These are phyloP conservation scores for Rhytidhysteron rufulum DNA, from an alignment of 2,329 filamentous ascomycete genomes.

Conservation along the genomic window DNA sequence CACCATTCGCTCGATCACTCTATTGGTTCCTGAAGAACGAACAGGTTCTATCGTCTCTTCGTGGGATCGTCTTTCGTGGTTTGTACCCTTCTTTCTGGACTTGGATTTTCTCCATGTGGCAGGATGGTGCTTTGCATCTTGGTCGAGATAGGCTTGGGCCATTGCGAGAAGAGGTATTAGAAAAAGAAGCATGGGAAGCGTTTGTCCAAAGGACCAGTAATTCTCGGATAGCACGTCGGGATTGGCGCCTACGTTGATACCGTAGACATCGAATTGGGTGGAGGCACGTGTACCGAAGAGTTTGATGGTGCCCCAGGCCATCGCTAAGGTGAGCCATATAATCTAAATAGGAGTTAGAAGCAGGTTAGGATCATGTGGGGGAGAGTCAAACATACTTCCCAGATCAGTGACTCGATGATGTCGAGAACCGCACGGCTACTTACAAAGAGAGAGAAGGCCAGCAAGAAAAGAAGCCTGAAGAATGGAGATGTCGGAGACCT, in stretches of 20 bases:
- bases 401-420: slow-evolving; percentile 17
- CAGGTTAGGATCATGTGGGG: not conserved
- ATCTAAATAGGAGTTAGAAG: slow-evolving; percentile 11
- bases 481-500: not conserved
- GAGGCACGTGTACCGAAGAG: slow-evolving; percentile 15
- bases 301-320: slow-evolving; percentile 24
- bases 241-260: slow-evolving; percentile 9
- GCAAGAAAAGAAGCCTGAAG: slow-evolving; percentile 4
- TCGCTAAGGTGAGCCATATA: slow-evolving; percentile 20
- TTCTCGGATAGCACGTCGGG: slow-evolving; percentile 14
- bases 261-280: slow-evolving; percentile 8
- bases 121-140: not conserved
- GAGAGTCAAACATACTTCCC: not conserved
- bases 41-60: no score
- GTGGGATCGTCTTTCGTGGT: not conserved
- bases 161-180: slow-evolving; percentile 19
- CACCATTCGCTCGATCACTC: no score
- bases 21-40: no score
- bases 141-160: slow-evolving; percentile 21
- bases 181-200: slow-evolving; percentile 20
- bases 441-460: slow-evolving; percentile 12
- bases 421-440: slow-evolving; percentile 13
- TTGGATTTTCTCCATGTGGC: no score
- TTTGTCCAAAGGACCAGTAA: slow-evolving; percentile 23
- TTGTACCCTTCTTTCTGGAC: slow-evolving; percentile 5